These are phyloP conservation scores for Backusella australiensis DNA, from an alignment of 192 early-diverging fungal species.

Conservation along the genomic window DNA sequence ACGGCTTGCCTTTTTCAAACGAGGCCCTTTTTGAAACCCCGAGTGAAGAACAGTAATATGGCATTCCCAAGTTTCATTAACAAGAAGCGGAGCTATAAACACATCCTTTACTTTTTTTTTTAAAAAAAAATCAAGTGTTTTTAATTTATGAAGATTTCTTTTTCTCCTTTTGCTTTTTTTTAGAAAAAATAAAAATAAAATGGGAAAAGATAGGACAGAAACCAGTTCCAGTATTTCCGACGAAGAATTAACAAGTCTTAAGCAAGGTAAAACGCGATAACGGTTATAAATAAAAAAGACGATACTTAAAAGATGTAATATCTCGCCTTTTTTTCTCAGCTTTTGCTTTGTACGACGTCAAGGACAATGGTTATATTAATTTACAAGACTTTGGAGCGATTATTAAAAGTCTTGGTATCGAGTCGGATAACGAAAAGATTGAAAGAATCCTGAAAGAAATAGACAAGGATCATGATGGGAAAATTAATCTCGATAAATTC, in stretches of 20 bases:
- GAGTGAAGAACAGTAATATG: background rate
- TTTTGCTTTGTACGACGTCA: conserved; percentile 12
- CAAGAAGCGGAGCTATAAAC: background rate
- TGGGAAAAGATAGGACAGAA: background rate
- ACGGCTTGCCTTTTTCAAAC: background rate
- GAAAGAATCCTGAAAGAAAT: background rate
- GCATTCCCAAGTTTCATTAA: background rate
- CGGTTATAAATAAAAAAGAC: background rate
- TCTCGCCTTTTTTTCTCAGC: background rate
- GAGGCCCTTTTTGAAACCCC: background rate
- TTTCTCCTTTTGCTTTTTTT: background rate
- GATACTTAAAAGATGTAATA: background rate
- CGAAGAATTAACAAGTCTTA: background rate
- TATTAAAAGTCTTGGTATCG: conserved; percentile 9
- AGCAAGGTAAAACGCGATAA: background rate
- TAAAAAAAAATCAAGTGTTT: background rate
- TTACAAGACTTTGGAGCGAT: conserved; percentile 11
- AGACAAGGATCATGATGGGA: conserved; percentile 8
- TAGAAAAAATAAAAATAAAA: background rate
- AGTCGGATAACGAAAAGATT: conserved; percentile 7
- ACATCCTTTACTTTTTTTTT: background rate
- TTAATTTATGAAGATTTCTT: background rate
- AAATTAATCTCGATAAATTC: conserved; percentile 23
- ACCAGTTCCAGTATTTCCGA: background rate
- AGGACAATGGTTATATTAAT: conserved; percentile 8